Evolutionary conservation across 257 asterid genomes (phyloP), one percentile per base, ranked within the genome.

Genomic region (Parsonsia alboflavescens): DNA sequence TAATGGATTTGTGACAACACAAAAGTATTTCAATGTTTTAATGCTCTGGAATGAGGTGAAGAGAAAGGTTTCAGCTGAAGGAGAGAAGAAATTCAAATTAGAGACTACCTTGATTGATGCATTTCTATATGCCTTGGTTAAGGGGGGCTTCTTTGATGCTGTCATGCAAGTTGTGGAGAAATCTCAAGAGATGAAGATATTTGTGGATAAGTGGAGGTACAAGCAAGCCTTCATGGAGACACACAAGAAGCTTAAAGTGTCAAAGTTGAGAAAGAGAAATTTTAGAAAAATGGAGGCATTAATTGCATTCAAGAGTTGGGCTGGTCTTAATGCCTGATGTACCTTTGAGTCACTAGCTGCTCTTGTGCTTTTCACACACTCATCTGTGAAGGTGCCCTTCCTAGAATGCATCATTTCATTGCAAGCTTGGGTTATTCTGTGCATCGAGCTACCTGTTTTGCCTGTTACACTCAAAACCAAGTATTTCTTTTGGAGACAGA

Each of bases 201-300:
- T 85, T 76, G 96, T 95, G 6, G 97, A 95, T 80, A 95, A 92
- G 79, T 90, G 98, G 99, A 90, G 96, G 88, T 90, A 86, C 84
- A 95, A 95, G 82, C 99, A 95, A 80, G 99, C 98, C 0, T 95
- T 89, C 85, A 95, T 95, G 99, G 99, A 95, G 89, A 87, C 75
- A 1, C 99, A 95, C 78, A 92, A 87, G 94, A 95, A 95, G 85
- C 92, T 95, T 74, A 88, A 74, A 64, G 83, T 94, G 77, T 73
- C 90, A 4, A 92, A 86, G 85, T 68, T 95, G 91, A 88, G 96
- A 67, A 89, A 74, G 86, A 86, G 89, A 72, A 95, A 82, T 79
- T 49, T 75, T 3, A 84, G 80, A 72, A 95, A 95, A 84, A 88
- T 84, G 93, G 98, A 92, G 66, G 84, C 99, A 0, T 78, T 95